A percentile compares a stretch with the other conserved stretches of the same genome.
Conservation (phyloP, 2,329 filamentous ascomycete genomes). For the Orbilia oligospora region DNA sequence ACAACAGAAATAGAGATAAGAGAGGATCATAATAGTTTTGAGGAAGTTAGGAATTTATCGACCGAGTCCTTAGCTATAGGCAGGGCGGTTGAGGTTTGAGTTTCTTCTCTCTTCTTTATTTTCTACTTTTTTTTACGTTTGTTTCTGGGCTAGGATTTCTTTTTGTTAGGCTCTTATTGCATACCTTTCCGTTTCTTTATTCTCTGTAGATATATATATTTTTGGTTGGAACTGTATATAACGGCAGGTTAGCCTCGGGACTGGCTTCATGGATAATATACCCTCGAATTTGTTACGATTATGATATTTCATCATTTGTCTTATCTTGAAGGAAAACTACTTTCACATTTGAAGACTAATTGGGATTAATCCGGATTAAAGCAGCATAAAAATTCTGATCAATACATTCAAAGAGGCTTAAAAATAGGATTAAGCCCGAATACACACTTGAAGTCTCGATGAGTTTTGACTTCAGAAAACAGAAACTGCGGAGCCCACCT, state of each 20-base stretch:
- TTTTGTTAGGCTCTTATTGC: not conserved
- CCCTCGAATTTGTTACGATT: not conserved
- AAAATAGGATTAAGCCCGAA: too few relatives aligned
- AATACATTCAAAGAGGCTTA: too few relatives aligned
- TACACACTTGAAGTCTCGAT: too few relatives aligned
- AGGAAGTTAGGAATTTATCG: conserved; percentile 45
- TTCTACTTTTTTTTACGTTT: not conserved
- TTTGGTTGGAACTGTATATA: conserved; percentile 13
- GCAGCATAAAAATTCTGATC: too few relatives aligned
- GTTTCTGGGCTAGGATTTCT: not conserved
- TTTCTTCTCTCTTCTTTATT: not conserved
- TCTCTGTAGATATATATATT: conserved; percentile 9
- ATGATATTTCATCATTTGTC: not conserved
- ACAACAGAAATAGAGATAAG: conserved; percentile 55
- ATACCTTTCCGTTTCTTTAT: not conserved
- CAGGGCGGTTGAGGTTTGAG: conserved; percentile 26
- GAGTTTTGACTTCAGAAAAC: too few relatives aligned
- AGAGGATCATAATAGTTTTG: conserved; percentile 56
- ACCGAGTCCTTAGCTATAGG: conserved; percentile 45
- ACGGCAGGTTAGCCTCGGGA: not conserved
- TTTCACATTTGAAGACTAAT: too few relatives aligned
- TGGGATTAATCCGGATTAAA: too few relatives aligned
- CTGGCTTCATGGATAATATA: conserved; percentile 15
- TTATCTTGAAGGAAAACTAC: too few relatives aligned
- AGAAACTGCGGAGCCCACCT: too few relatives aligned